phyloP scores from a whole-genome alignment of 139 green algal genomes.

The Pseudopediastrum boryanum region DNA sequence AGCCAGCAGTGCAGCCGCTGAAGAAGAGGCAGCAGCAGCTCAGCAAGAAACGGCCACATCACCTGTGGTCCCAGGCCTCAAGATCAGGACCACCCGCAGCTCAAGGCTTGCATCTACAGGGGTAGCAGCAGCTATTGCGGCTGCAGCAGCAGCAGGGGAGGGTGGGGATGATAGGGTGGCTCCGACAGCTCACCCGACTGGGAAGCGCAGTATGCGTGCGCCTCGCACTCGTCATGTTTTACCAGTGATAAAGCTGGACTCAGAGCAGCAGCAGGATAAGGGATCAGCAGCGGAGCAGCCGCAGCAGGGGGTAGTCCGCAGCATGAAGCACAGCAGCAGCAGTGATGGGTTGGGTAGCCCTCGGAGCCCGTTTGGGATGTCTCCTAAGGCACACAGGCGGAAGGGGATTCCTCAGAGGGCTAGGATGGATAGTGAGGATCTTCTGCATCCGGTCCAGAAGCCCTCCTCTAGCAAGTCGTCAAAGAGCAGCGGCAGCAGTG shows the following conservation, averaged over 20 bases:
- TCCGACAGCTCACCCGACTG: not conserved
- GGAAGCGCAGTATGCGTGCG: not conserved
- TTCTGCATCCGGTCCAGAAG: conserved; percentile 31
- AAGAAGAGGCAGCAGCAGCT: not conserved
- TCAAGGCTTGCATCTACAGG: not conserved
- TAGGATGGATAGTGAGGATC: conserved; percentile 25
- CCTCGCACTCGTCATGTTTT: not conserved
- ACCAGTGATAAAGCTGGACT: not conserved
- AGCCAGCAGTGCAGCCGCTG: not conserved
- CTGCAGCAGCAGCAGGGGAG: conserved; percentile 9
- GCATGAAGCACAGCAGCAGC: conserved; percentile 26
- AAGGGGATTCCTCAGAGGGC: conserved; percentile 32
- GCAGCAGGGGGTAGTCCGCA: not conserved
- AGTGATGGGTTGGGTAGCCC: conserved; percentile 24
- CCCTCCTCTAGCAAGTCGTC: too few species aligned
- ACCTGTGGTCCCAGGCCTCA: not conserved
- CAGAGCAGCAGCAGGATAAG: not conserved
- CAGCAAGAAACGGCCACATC: not conserved
- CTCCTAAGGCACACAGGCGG: conserved; percentile 15
- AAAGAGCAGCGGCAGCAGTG: not conserved
- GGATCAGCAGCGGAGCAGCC: not conserved
- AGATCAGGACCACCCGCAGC: not conserved
- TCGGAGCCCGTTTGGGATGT: conserved; percentile 8
- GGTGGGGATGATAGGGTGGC: not conserved
- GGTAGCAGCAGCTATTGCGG: not conserved